Evolutionary conservation across 768 basidiomycete genomes (phyloP), one percentile per base, ranked within the genome.

Genomic region (Suillus bovinus): DNA sequence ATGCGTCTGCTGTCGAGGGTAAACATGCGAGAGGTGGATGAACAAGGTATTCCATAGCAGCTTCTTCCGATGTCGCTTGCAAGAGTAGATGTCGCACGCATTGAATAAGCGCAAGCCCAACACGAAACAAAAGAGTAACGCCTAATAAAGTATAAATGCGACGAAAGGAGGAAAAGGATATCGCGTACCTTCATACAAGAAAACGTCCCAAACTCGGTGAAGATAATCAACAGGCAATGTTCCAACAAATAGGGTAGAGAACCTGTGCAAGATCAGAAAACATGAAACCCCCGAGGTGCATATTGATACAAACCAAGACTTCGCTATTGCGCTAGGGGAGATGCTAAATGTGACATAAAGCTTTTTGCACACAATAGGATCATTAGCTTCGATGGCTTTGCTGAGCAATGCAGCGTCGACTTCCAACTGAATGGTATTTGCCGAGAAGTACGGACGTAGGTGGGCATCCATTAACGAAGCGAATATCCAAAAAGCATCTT

Each of bases 401-500:
- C 80, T 81, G 66, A 93, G 91, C 49, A 94, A 72, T 3, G 84
- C 79, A 0, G 90, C 83, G 63, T 94, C 93, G 9, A 94, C 87
- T 66, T 93, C 91, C 60, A 92, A 76, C 71, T 91, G 90, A 3
- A 80, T 78, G 2, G 80, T 76, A 56, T 75, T 81, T 4, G 80
- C 69, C 41, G 88, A 84, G 70, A 92, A 94, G 72, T 93, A 93
- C 0, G 87, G 79, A 1, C 92, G 87, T n/a, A 93, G 78, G 66
- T 93, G 87, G 1, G 84, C 82, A 66, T 94, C 91, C 92, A 94
- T 94, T 65, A 94, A 76, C 3, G 91, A 91, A 1, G 91, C 82
- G 70, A 94, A 93, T 22, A 90, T 93, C 92, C 92, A 94, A 72
- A 94, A 94, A 0, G 90, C 92, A 66, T 94, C 93, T 71, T 94